These are phyloP conservation scores for Phaeosphaeriaceae sp. DNA, from an alignment of 2,329 filamentous ascomycete genomes.

Conservation along the genomic window DNA sequence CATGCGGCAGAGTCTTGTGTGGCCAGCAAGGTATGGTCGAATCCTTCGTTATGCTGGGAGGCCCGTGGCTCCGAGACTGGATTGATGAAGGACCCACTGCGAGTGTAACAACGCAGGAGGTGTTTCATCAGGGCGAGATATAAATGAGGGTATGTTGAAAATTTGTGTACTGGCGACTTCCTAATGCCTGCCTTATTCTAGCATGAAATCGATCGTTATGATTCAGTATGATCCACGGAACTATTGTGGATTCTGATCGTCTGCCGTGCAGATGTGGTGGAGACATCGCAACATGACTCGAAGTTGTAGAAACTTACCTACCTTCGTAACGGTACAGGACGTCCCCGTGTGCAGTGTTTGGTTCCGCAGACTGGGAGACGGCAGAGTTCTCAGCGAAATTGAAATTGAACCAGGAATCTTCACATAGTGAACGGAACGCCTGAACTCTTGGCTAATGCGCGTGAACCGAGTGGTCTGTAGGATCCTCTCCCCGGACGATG, in stretches of 20 bases:
- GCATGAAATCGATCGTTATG: neutral
- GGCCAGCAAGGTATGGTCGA: neutral
- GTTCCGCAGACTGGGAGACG: neutral
- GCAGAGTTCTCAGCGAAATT: neutral
- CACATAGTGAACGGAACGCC: neutral
- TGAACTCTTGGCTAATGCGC: neutral
- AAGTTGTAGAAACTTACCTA: neutral
- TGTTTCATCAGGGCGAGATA: neutral
- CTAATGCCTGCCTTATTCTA: neutral
- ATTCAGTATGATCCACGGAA: neutral
- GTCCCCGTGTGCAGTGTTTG: neutral
- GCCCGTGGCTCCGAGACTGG: neutral
- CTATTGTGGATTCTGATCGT: neutral
- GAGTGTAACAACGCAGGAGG: neutral
- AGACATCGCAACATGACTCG: neutral
- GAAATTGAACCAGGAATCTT: neutral
- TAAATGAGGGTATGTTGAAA: neutral
- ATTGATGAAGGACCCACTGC: neutral
- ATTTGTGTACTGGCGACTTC: neutral
- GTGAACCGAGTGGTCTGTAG: neutral
- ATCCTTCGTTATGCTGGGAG: constrained; percentile 1
- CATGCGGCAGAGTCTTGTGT: neutral
- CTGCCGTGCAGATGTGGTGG: neutral
- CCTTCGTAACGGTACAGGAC: neutral
- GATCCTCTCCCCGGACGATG: neutral